Percentiles rank a stretch among this genome's conserved stretches.
Evolutionary conservation across 768 basidiomycete species (phyloP).

Genomic region (Lentinula edodes): DNA sequence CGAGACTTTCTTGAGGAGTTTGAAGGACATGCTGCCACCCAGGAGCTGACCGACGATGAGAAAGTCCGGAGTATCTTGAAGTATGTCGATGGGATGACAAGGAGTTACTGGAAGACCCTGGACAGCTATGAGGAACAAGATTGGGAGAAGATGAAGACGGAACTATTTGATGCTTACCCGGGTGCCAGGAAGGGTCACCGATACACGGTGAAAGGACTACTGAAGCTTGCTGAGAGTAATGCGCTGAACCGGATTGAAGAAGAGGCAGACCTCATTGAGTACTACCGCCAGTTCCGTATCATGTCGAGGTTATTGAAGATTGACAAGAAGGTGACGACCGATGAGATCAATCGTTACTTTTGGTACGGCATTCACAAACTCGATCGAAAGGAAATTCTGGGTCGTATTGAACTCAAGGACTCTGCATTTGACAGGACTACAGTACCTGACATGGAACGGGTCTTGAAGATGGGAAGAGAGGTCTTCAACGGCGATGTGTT

Average conservation of each 20-base stretch:
- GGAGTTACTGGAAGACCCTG: constrained; percentile 10
- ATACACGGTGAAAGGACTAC: not conserved
- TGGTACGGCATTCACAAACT: not conserved
- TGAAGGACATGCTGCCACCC: not conserved
- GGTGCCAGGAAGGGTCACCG: not conserved
- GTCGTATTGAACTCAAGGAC: not conserved
- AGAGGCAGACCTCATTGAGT: not conserved
- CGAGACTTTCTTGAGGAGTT: constrained; percentile 10
- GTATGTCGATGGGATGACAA: constrained; percentile 8
- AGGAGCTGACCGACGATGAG: constrained; percentile 8
- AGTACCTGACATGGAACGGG: too few relatives aligned
- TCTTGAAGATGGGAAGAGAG: too few relatives aligned
- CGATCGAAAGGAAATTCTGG: not conserved
- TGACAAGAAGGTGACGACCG: not conserved
- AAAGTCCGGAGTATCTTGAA: constrained; percentile 6
- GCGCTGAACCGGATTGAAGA: not conserved
- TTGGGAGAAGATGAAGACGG: constrained; percentile 8
- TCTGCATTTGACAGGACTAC: not conserved
- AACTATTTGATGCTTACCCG: constrained; percentile 4
- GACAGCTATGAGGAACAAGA: constrained; percentile 6
- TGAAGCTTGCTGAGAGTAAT: not conserved
- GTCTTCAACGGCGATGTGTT: too few relatives aligned
- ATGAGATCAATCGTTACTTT: not conserved
- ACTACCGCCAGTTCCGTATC: not conserved
- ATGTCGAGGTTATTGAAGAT: not conserved